A percentile compares a stretch with the other conserved stretches of the same genome.
phyloP scores from a whole-genome alignment of 495 filamentous ascomycete species.

The Rusavskia elegans region DNA sequence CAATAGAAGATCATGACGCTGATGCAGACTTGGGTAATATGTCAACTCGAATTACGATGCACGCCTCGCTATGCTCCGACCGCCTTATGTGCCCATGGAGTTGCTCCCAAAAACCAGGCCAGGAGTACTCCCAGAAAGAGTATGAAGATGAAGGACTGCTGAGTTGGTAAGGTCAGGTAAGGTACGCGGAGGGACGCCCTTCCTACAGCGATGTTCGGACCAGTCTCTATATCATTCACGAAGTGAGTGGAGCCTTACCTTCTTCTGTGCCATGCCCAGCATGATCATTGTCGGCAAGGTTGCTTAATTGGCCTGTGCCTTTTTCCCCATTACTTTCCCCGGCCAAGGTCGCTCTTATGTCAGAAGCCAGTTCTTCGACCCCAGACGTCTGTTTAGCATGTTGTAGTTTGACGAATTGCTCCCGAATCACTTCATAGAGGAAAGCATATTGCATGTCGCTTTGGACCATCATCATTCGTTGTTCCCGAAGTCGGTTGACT shows the following conservation, averaged over 20 bases:
- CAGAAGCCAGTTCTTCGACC: constrained; percentile 6
- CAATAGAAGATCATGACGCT: too few species aligned
- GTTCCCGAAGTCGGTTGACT: constrained; percentile 70
- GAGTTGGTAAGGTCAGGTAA: not conserved
- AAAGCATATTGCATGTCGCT: constrained; percentile 74
- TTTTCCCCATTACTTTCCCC: not conserved
- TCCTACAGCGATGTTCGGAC: not conserved
- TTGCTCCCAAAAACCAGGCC: not conserved
- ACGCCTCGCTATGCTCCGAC: not conserved
- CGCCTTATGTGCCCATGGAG: not conserved
- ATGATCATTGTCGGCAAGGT: not conserved
- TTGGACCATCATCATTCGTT: constrained; percentile 95
- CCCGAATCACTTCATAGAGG: constrained; percentile 72
- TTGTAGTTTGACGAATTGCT: constrained; percentile 34
- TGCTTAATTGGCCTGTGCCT: not conserved
- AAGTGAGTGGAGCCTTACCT: constrained; percentile 2
- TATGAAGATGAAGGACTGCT: not conserved
- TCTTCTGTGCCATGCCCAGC: not conserved
- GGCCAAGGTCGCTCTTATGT: constrained; percentile 1
- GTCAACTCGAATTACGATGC: not conserved
- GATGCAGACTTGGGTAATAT: not conserved
- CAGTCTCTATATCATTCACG: not conserved
- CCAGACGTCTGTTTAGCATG: constrained; percentile 1
- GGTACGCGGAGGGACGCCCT: not conserved
- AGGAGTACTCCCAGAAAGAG: not conserved